A percentile compares a stretch with the other conserved stretches of the same genome.
These are phyloP conservation scores for Botrytis porri DNA, from an alignment of 2,329 filamentous ascomycete species.

Conservation along the genomic window DNA sequence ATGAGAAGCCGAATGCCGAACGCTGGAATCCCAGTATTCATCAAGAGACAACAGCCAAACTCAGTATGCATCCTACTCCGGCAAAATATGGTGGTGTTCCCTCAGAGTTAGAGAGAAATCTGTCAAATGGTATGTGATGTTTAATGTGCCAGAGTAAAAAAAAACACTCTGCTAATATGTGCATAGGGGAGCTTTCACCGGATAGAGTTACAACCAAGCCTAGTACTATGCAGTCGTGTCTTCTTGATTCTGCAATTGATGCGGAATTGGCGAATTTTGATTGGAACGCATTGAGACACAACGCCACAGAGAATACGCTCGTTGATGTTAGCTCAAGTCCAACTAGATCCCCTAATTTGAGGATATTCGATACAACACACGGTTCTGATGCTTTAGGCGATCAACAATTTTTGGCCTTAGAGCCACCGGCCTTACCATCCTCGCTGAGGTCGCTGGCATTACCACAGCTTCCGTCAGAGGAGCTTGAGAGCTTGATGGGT, in stretches of 20 bases:
- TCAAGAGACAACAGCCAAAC: background rate
- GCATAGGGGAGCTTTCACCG: background rate
- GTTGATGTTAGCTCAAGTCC: conserved; percentile 8
- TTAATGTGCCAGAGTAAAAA: background rate
- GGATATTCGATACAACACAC: background rate
- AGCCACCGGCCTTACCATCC: background rate
- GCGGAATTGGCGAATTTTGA: background rate
- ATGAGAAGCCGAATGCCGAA: background rate
- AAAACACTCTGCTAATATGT: background rate
- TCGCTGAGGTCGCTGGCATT: background rate
- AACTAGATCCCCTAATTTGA: conserved; percentile 1
- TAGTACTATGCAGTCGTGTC: background rate
- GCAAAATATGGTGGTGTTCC: background rate
- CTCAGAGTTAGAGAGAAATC: background rate
- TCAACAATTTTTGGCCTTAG: background rate
- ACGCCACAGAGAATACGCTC: background rate
- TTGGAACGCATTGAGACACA: conserved; percentile 4
- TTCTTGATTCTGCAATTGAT: conserved; percentile 13
- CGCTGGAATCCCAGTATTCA: background rate
- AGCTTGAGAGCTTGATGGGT: background rate
- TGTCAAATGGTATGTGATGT: background rate
- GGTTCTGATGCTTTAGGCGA: background rate
- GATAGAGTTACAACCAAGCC: background rate
- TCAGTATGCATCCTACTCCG: background rate
- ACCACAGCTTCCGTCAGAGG: conserved; percentile 5